Base-by-base conservation (phyloP, 805 yeast species). In the Wickerhamiella vanderwaltii region DNA sequence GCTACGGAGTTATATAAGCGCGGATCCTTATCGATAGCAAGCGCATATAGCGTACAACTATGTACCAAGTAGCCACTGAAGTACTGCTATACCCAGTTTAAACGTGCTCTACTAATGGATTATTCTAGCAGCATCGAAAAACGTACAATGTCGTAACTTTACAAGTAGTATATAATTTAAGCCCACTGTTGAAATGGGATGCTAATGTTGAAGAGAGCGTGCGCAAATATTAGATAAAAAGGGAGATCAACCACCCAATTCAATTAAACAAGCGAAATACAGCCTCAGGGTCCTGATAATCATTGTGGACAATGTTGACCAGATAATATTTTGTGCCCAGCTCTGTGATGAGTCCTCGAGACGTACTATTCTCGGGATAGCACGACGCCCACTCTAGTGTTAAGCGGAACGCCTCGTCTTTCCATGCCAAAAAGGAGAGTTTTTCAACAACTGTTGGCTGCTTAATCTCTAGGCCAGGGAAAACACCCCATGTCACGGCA, bases 401-500 rank as follows among this genome's bases (percentile, higher is more conserved):
- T 47, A 88, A 77, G 48, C 85, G 69, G 68, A 71, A 88, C 29
- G 88, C 88, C 61, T 88, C 97, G 59, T 88, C 95, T 59, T 85
- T 87, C 97, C 97, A 88, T 11, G 97, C 97, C 52, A 87, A 65
- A 62, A 88, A 88, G 2, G 95, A 84, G 29, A 78, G 75, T 55
- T 77, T 79, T 59, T 88, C 97, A 16, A 88, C 96, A 58, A 88
- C 85, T 0, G 97, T 88, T 40, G 97, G 96, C 64, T 88, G 97
- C 48, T 84, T 69, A 41, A 88, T 81, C 63, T 88, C 96, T 56
- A 79, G 80, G 29, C 95, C 95, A 20, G 97, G 96, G 75, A 84
- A 86, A 43, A 87, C 85, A 48, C 97, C 97, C 97, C 97, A 88
- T 15, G 97, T 88, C 43, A 88, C 96, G 6, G 97, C 95, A 56